Evolutionary conservation across 2,329 filamentous ascomycete genomes (phyloP), one percentile per base, ranked within the genome.

Genomic region (Pseudocercospora fuligena): DNA sequence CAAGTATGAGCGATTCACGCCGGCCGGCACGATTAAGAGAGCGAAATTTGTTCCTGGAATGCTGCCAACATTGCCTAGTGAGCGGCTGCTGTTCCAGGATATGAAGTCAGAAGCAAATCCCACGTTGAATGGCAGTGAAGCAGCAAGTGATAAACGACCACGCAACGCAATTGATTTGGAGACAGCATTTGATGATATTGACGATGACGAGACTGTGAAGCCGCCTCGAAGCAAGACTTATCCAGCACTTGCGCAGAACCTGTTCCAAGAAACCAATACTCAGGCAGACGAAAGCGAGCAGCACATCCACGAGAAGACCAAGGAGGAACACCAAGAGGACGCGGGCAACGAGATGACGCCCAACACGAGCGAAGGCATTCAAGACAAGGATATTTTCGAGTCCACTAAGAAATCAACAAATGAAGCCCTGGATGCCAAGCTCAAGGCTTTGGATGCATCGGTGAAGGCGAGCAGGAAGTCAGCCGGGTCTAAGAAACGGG

Each of bases 1-100:
- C 53, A 75, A 73, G 60, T 78, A 76, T 65, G 74, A 79, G 61
- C 73, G 74, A n/a, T 78, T 78, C 72, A 77, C 76, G 23, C 76
- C 77, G 11, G 66, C 67, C 31, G 71, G 69, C 36, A 76, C 72
- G 19, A 62, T 74, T n/a, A 73, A 66, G 66, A 72, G 72, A 61
- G 70, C 73, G 8, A 71, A 65, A 61, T 79, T 80, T 68, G 67
- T 75, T 25, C 75, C 78, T 63, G 77, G 76, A 43, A 72, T 70
- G 27, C 69, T 81, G 58, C 76, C 79, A 53, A 77, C 77, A 60
- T 69, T 81, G 64, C 78, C 77, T 61, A 81, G 79, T 67, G 79
- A 80, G 70, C 72, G 78, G 31, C 66, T 80, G 2, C 70, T 81
- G 29, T 75, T 74, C 59, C 72, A 75, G n/a, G 74, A 74, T 53